These are phyloP conservation scores for Sabuloglossum arenarium DNA, from an alignment of 495 filamentous ascomycete species.

Conservation along the genomic window DNA sequence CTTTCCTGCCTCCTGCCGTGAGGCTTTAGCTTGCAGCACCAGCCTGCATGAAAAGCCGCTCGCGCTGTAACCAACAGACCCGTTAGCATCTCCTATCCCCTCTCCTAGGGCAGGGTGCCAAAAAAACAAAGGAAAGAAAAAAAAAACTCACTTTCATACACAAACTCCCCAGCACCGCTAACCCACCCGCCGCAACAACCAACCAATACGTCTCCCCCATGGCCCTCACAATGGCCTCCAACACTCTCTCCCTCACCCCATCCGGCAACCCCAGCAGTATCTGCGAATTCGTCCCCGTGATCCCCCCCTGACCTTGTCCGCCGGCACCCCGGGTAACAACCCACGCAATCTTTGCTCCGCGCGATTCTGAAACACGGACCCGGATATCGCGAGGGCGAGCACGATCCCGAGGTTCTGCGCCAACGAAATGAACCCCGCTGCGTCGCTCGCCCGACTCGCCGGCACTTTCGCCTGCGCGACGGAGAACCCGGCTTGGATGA, in stretches of 20 bases:
- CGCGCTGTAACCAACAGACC: background rate
- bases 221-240: conserved; percentile 26
- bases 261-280: conserved; percentile 23
- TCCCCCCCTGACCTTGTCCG: conserved; percentile 22
- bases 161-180: conserved; percentile 12
- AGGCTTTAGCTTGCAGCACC: background rate
- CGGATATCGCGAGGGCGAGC: conserved; percentile 33
- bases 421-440: conserved; percentile 30
- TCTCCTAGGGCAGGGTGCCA: background rate
- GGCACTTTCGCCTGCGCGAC: conserved; percentile 15
- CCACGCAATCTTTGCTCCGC: conserved; percentile 19
- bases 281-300: conserved; percentile 24
- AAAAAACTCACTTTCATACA: background rate
- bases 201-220: conserved; percentile 31
- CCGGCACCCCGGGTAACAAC: conserved; percentile 19
- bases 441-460: background rate
- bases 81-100: background rate
- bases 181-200: conserved; percentile 24
- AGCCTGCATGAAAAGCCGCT: background rate
- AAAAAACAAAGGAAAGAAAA: background rate
- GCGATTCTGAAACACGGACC: conserved; percentile 31
- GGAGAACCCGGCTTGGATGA: conserved; percentile 29
- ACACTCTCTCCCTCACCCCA: conserved; percentile 17
- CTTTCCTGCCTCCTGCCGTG: background rate
- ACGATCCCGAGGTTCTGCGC: conserved; percentile 31